Evolutionary conservation across 768 basidiomycete genomes (phyloP).

Genomic region (Lyophyllum decastes): DNA sequence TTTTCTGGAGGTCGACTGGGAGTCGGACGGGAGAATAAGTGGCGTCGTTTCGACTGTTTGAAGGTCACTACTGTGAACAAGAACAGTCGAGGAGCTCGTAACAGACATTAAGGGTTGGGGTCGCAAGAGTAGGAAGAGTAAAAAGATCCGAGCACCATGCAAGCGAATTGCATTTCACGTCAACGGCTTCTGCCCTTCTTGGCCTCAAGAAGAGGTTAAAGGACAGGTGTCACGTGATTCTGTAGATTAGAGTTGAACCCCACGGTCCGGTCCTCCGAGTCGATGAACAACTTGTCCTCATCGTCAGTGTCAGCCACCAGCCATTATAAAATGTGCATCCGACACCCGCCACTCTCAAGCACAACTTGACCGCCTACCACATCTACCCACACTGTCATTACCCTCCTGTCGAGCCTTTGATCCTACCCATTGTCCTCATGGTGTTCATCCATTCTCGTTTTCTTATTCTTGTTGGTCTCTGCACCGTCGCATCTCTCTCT

Average conservation of each 20-base stretch:
- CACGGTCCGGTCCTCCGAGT: not conserved
- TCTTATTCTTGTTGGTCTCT: constrained; percentile 8
- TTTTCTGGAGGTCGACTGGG: constrained; percentile 2
- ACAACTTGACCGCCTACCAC: not conserved
- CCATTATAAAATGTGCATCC: not conserved
- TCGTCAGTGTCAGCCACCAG: not conserved
- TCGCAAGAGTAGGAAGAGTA: not conserved
- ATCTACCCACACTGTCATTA: not conserved
- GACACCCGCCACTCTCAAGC: not conserved
- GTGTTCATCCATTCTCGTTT: constrained; percentile 2
- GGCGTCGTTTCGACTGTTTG: constrained; percentile 14
- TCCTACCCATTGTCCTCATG: not conserved
- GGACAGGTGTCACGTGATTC: not conserved
- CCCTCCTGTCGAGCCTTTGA: not conserved
- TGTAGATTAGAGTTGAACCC: no score
- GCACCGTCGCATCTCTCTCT: not conserved
- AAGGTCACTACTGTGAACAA: not conserved
- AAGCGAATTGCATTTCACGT: not conserved
- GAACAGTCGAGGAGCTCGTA: not conserved
- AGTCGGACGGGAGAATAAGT: constrained; percentile 1
- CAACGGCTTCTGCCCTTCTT: not conserved
- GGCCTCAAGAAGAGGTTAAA: no score
- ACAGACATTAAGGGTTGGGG: not conserved
- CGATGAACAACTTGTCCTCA: no score
- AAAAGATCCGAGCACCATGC: not conserved